Evolutionary conservation across 2,329 filamentous ascomycete genomes (phyloP), one percentile per base, ranked within the genome.

Genomic region (Boeremia lycopersici): DNA sequence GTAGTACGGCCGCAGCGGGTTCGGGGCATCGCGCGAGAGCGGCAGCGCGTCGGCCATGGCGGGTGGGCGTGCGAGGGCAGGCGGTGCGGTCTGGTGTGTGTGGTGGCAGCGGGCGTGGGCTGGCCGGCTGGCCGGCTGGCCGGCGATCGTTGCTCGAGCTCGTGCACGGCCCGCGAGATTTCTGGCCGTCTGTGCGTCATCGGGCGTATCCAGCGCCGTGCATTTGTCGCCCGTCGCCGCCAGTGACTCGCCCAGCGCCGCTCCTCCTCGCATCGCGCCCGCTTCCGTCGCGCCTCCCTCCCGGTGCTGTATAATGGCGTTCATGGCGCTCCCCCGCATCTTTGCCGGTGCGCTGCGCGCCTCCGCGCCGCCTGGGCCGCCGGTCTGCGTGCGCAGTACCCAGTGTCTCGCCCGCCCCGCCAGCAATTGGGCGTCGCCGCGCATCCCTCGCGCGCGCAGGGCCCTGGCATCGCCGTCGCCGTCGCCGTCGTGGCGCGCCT

Each of bases 1-100:
- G 72, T 90, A 89, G 77, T 90, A 90, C 15, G 87, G 87, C 58
- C 87, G 81, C 53, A 89, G 78, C 53, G 87, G 87, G 65, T 90
- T 89, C 17, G 78, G 79, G 29, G 74, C 72, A 64, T 79, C 78
- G 62, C 77, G 73, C 45, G 76, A 79, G 48, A 78, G 73, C 42
- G 77, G 71, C 76, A 79, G 78, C 42, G 56, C 49, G 59, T 57
- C 48, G 28, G 47, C 46, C 43, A 45, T 50, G 55, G 17, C 11
- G 43, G 42, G 29, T 8, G 31, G 42, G 8, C 7, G 11, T 39
- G 34, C 13, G 8, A n/a, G 8, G 8, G 31, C 31, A 9, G 31
- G n/a, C n/a, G n/a, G 7, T 5, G 33, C n/a, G n/a, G 33, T 33
- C 48, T 31, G 39, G 40, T 52, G 56, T n/a, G 34, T 28, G 48